These are phyloP conservation scores for Paramecium sexaurelia DNA, from an alignment of 73 alveolate species.

Conservation along the genomic window DNA sequence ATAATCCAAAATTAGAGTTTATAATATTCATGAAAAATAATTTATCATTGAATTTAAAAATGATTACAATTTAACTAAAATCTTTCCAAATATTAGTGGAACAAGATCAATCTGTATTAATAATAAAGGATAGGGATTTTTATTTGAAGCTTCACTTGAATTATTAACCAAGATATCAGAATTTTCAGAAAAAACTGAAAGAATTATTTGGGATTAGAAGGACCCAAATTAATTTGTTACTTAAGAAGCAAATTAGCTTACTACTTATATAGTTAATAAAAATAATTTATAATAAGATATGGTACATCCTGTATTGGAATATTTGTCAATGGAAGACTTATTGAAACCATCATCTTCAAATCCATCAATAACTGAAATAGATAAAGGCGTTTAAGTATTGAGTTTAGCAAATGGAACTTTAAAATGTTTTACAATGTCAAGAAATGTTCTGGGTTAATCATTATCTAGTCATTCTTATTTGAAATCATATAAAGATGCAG, in stretches of 20 bases:
- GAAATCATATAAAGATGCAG: conserved; percentile 86
- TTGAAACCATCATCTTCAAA: conserved; percentile 71
- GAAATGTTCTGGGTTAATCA: conserved; percentile 84
- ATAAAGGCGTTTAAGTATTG: conserved; percentile 87
- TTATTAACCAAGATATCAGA: conserved; percentile 76
- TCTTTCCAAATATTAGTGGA: conserved; percentile 76
- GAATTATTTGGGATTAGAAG: conserved; percentile 91
- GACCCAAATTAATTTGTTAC: conserved; percentile 93
- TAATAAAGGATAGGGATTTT: conserved; percentile 91
- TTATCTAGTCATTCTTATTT: conserved; percentile 89
- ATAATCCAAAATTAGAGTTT: conserved; percentile 86
- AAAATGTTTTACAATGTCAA: conserved; percentile 73
- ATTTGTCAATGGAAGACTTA: conserved; percentile 85
- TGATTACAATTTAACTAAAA: conserved; percentile 74
- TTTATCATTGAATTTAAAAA: conserved; percentile 86
- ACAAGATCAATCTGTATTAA: conserved; percentile 93
- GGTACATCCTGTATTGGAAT: conserved; percentile 81
- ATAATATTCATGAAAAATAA: conserved; percentile 84
- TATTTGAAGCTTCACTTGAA: conserved; percentile 97
- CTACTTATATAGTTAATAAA: conserved; percentile 81
- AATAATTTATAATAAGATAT: conserved; percentile 87
- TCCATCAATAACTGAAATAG: conserved; percentile 62
- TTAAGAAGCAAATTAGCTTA: conserved; percentile 75
- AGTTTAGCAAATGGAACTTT: conserved; percentile 84
- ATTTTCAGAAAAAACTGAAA: conserved; percentile 79